Conservation (phyloP, 768 basidiomycete species). For the Leucocoprinus birnbaumii region DNA sequence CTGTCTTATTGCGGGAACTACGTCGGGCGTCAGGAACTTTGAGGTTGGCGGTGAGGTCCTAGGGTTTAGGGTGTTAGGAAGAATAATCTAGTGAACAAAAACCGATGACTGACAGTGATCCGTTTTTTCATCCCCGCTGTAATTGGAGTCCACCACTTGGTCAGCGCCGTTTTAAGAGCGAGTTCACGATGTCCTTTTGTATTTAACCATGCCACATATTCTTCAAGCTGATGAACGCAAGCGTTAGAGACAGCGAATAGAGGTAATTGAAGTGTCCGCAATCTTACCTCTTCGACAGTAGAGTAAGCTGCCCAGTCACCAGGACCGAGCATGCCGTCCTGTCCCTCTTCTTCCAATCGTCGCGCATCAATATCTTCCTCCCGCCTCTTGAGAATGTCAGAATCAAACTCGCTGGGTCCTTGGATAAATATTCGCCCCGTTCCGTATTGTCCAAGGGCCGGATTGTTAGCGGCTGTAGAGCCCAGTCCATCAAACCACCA, state of each 20-base stretch:
- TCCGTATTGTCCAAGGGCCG: conserved; percentile 55
- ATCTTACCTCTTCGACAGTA: conserved; percentile 79
- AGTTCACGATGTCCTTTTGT: conserved; percentile 88
- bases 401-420: conserved; percentile 82
- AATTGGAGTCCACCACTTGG: conserved; percentile 84
- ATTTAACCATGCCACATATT: conserved; percentile 87
- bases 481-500: conserved; percentile 99
- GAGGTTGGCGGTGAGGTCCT: conserved; percentile 71
- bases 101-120: conserved; percentile 50
- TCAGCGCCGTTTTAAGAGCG: conserved; percentile 70
- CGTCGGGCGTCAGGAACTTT: conserved; percentile 79
- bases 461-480: conserved; percentile 66
- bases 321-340: conserved; percentile 63
- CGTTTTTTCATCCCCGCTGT: conserved; percentile 77
- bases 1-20: conserved; percentile 66
- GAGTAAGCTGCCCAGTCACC: conserved; percentile 93
- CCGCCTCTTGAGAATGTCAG: conserved; percentile 63
- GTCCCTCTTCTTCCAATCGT: conserved; percentile 77
- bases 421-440: conserved; percentile 91
- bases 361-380: conserved; percentile 59
- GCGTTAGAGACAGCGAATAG: conserved; percentile 8
- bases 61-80: conserved; percentile 11
- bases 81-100: not conserved
- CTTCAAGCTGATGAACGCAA: conserved; percentile 57
- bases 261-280: not conserved